Base-by-base conservation (phyloP, 1,139 yeast genomes). In the Lodderomyces orthopsilosis region DNA sequence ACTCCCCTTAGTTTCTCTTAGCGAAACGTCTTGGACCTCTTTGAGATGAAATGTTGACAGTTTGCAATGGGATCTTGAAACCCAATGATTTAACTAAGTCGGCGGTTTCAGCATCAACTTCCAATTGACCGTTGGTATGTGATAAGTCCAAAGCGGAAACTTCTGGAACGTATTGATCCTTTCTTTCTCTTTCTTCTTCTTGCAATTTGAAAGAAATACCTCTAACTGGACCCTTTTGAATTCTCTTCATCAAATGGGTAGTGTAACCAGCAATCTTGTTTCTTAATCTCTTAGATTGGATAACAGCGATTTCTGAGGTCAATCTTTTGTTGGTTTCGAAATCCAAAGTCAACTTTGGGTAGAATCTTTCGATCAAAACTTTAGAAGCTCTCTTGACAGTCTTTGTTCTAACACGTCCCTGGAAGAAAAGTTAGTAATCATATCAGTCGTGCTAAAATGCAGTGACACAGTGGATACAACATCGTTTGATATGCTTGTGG, bases 221-320 rank as follows among this genome's bases (percentile, higher is more conserved):
- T 85, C 98, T 91, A 66, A 93, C 99, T 82, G 99, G 98, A 71
- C 99, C 99, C 85, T 93, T 93, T 81, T 94, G 98, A 72, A 93
- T 93, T 83, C 99, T 91, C 85, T 89, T 91, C 98, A 93, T 94
- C 79, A 93, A 85, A 79, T 93, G 99, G 70, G 98, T 93, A 79
- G 98, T 93, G 96, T 91, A 93, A 75, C 99, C 99, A 74, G 99
- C 98, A 71, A 93, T 94, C 90, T 93, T 93, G 94, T 94, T 94
- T 85, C 98, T 93, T 76, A 94, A 87, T 81, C 98, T 91, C 88
- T 94, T 94, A 69, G 98, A 89, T 78, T 94, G 97, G 73, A 94
- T 94, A 76, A 88, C 91, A 65, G 99, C 98, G 68, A 94, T 89
- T 78, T 94, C 97, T 69, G 89, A 86, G 66, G 96, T 86, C 75